Evolutionary conservation across 352 stramenopile genomes (phyloP), one percentile per base, ranked within the genome.

Genomic region (Globisporangium iwayamae): DNA sequence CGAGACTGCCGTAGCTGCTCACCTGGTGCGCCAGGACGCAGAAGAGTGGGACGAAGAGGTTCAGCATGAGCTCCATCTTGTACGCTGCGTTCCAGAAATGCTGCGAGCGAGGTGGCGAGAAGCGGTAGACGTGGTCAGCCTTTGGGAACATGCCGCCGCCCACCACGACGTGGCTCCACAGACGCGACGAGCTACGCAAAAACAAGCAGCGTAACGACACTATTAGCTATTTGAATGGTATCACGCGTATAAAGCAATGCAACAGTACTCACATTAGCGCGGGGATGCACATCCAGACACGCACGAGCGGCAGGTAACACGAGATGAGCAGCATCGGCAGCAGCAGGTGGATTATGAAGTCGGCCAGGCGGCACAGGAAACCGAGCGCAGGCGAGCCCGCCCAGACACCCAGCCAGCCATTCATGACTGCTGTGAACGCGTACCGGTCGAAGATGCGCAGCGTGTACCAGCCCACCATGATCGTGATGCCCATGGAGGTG

Each of bases 401-500:
- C 85, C 83, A 94, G 47, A 92, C 73, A 34, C 85, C 85, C 10
- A 92, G 70, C 83, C 84, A 91, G 25, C 83, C 83, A 53, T 87
- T 81, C 18, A 94, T 67, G 25, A 87, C 74, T 16, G 85, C 81
- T 2, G 78, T 87, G 70, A 94, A 94, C 4, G 82, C 83, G 48
- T 77, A 83, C 41, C 85, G 81, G 63, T 94, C 85, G 62, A 91
- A 91, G 14, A 90, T 65, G n/a, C 85, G 83, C 48, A 94, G 71
- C 34, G 81, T 85, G 72, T 92, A 93, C 85, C 85, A 94, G 13
- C 83, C 83, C 55, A 91, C 83, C 85, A 94, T 94, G 67, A 94
- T 85, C 38, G 85, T 92, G 70, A 88, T 85, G 38, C 85, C 82
- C 75, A 90, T 90, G 45, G 85, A 87, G 18, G 85, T 91, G 34